Percentiles rank a stretch among this genome's conserved stretches.
phyloP scores from a whole-genome alignment of 257 asterid genomes.

The Nicotiana noctiflora region DNA sequence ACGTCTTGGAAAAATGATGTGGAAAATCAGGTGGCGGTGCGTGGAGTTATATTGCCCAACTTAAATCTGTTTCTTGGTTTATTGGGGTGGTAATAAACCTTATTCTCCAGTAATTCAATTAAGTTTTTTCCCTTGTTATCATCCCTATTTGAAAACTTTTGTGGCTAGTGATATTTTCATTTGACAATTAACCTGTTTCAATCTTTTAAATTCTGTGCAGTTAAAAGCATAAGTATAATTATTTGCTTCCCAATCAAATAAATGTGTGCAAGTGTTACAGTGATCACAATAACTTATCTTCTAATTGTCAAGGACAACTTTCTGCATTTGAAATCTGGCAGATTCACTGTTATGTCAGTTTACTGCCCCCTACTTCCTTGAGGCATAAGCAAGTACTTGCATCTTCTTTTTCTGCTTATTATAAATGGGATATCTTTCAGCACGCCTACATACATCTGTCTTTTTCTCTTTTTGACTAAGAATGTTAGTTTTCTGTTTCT shows the following conservation, averaged over 20 bases:
- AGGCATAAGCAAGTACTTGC: neutral
- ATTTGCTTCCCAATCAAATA: neutral
- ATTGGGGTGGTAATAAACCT: neutral
- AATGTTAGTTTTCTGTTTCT: neutral
- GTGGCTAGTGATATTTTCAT: neutral
- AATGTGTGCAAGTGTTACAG: neutral
- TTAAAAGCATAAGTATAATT: neutral
- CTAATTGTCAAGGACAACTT: neutral
- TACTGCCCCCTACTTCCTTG: neutral
- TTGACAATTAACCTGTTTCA: neutral
- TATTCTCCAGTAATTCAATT: neutral
- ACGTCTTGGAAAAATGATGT: neutral
- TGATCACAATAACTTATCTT: neutral
- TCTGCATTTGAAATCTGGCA: neutral
- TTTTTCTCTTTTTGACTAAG: neutral
- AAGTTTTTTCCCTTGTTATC: neutral
- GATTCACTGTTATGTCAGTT: neutral
- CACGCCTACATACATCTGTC: neutral
- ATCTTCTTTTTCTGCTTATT: neutral
- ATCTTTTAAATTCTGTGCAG: neutral
- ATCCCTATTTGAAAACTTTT: neutral
- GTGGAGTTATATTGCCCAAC: neutral
- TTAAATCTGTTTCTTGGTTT: neutral
- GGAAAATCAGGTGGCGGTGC: neutral
- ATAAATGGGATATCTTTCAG: neutral